Percentiles rank a stretch among this genome's conserved stretches.
Evolutionary conservation across 208 protist species (phyloP).

Genomic region (Trypanosoma boissoni): DNA sequence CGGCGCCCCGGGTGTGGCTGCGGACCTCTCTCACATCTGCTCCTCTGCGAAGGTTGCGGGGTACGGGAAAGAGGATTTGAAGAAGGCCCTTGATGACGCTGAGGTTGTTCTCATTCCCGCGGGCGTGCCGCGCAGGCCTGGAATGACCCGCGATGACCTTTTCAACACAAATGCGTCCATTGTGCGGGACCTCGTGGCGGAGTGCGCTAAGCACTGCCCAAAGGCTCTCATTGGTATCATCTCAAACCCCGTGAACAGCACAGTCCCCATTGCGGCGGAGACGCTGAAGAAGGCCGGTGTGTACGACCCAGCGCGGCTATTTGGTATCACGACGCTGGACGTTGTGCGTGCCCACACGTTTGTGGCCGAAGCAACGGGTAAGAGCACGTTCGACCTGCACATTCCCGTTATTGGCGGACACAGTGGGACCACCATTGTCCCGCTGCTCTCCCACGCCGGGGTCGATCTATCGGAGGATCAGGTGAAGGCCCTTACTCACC

Average conservation of each 20-base stretch:
- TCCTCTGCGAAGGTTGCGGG: slow-evolving; percentile 74
- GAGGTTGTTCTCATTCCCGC: slow-evolving; percentile 93
- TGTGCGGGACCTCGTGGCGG: slow-evolving; percentile 81
- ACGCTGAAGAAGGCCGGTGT: slow-evolving; percentile 81
- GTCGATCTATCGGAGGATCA: slow-evolving; percentile 49
- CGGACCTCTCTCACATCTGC: slow-evolving; percentile 88
- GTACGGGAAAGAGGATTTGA: slow-evolving; percentile 59
- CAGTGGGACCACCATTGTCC: slow-evolving; percentile 93
- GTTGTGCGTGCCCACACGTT: slow-evolving; percentile 84
- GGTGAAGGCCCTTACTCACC: slow-evolving; percentile 74
- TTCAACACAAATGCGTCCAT: slow-evolving; percentile 95
- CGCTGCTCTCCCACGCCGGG: slow-evolving; percentile 78
- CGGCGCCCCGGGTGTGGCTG: slow-evolving; percentile 82
- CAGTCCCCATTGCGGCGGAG: slow-evolving; percentile 93
- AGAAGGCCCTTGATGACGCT: slow-evolving; percentile 62
- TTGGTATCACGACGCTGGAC: slow-evolving; percentile 94
- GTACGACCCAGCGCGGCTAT: slow-evolving; percentile 81
- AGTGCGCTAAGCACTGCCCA: slow-evolving; percentile 77
- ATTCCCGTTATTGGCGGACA: slow-evolving; percentile 94
- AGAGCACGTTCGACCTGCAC: slow-evolving; percentile 54
- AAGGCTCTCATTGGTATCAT: slow-evolving; percentile 92
- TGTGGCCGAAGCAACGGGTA: slow-evolving; percentile 54
- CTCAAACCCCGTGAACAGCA: slow-evolving; percentile 95
- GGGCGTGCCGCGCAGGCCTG: slow-evolving; percentile 95
- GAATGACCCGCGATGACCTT: slow-evolving; percentile 96